Percentiles rank a stretch among this genome's conserved stretches.
Conservation (phyloP, 805 yeast genomes). For the Candida germanica region DNA sequence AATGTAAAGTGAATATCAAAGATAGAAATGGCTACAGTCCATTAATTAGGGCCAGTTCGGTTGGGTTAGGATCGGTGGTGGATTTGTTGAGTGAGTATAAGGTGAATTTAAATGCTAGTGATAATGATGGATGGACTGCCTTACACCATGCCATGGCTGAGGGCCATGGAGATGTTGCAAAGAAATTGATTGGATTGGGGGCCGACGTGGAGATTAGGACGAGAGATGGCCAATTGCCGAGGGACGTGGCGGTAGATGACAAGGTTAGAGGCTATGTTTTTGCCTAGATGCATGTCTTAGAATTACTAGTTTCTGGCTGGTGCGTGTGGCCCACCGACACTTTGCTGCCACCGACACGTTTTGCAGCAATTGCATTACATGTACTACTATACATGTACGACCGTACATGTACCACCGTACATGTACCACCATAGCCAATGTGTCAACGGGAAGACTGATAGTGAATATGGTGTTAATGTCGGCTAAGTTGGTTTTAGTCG, state of each 20-base stretch:
- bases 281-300: no score
- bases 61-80: slow-evolving; percentile 61
- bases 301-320: no score
- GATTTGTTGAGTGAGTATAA: slow-evolving; percentile 49
- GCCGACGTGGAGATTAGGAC: slow-evolving; percentile 57
- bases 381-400: no score
- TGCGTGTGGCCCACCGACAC: no score
- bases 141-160: slow-evolving; percentile 89
- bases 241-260: slow-evolving; percentile 34
- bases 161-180: slow-evolving; percentile 78
- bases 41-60: slow-evolving; percentile 79
- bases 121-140: slow-evolving; percentile 77
- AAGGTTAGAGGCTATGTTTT: slow-evolving; percentile 24
- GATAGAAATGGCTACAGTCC: slow-evolving; percentile 68
- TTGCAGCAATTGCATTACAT: no score
- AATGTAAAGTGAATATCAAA: slow-evolving; percentile 61
- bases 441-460: no score
- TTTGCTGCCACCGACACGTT: no score
- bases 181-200: slow-evolving; percentile 56
- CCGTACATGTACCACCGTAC: no score
- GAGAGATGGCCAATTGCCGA: slow-evolving; percentile 47
- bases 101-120: slow-evolving; percentile 67
- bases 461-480: no score
- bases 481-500: no score
- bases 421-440: no score